Evolutionary conservation across 495 filamentous ascomycete genomes (phyloP).

Genomic region (Daldinia vernicosa): DNA sequence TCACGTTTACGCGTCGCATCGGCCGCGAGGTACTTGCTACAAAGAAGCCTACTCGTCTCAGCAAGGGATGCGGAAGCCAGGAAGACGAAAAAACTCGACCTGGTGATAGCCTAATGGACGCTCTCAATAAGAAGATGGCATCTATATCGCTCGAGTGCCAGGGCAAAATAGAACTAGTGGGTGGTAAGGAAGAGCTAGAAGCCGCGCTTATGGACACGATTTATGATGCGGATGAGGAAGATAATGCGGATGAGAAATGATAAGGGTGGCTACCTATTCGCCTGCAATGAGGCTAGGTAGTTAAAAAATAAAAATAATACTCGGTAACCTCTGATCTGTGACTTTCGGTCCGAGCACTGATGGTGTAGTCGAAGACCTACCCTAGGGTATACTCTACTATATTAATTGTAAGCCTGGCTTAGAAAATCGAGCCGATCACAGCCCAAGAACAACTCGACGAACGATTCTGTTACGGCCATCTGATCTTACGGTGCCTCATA

Average conservation of each 20-base stretch:
- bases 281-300: no score
- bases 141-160: not conserved
- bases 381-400: no score
- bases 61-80: not conserved
- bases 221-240: not conserved
- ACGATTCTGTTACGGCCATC: no score
- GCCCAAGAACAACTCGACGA: no score
- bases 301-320: no score
- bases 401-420: no score
- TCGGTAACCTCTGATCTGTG: no score
- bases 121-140: not conserved
- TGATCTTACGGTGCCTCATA: no score
- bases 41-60: not conserved
- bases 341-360: no score
- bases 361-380: no score
- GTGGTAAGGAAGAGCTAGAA: not conserved
- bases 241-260: not conserved
- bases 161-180: not conserved
- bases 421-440: no score
- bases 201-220: not conserved
- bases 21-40: not conserved
- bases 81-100: not conserved
- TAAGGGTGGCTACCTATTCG: not conserved
- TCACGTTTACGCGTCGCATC: not conserved
- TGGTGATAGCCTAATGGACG: not conserved